Evolutionary conservation across 2,329 filamentous ascomycete species (phyloP).

Genomic region (Sporothrix pseudoabietina): DNA sequence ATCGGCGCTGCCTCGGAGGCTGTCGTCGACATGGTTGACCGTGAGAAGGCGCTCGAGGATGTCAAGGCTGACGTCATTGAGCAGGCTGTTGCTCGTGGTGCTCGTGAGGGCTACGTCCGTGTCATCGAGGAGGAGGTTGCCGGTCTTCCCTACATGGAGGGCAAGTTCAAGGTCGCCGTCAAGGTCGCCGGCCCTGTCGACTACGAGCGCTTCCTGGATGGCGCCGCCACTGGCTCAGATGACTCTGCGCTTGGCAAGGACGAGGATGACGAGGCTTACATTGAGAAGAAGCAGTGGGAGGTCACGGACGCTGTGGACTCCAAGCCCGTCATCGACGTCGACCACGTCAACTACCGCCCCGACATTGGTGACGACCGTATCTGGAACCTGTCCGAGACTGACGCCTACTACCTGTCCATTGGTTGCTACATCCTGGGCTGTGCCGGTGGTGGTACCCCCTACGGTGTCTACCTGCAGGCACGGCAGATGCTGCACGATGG

Average conservation of each 20-base stretch:
- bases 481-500: constrained; percentile 47
- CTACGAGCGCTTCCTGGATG: constrained; percentile 37
- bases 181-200: constrained; percentile 62
- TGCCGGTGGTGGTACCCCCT: constrained; percentile 50
- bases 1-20: constrained; percentile 58
- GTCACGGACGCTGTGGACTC: constrained; percentile 32
- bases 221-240: constrained; percentile 34
- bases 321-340: constrained; percentile 41
- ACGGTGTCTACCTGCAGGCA: constrained; percentile 44
- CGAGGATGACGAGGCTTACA: constrained; percentile 23
- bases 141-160: constrained; percentile 57
- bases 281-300: constrained; percentile 31
- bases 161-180: constrained; percentile 60
- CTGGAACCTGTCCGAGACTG: constrained; percentile 51
- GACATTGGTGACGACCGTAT: constrained; percentile 38
- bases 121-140: constrained; percentile 57
- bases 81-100: constrained; percentile 51
- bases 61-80: constrained; percentile 46
- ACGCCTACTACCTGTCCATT: constrained; percentile 50
- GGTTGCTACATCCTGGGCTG: constrained; percentile 53
- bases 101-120: constrained; percentile 47
- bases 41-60: constrained; percentile 43
- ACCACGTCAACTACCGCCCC: constrained; percentile 43
- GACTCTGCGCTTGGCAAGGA: neutral
- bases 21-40: constrained; percentile 46